Evolutionary conservation across 2,329 filamentous ascomycete species (phyloP), one percentile per base, ranked within the genome.

Genomic region (Penicillium fuscoglaucum): DNA sequence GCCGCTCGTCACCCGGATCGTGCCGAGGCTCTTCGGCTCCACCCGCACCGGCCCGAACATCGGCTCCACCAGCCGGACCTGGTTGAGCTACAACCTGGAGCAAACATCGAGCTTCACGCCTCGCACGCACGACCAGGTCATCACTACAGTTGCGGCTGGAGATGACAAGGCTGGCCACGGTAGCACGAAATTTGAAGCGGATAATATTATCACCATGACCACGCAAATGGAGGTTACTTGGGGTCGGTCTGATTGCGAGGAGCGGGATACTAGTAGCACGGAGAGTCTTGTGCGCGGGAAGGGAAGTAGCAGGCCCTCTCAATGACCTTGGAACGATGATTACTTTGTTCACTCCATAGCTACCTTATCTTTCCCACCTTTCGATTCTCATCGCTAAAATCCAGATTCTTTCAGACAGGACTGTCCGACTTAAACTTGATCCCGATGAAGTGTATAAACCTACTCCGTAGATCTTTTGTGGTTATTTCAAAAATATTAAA

Each of bases 181-280:
- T 15, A 17, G 41, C 29, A 26, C 19, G n/a, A 39, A 39, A 26
- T 39, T 5, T 5, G 26, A 47, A 39, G 6, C 28, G n/a, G 40
- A 57, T 9, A 52, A 57, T 33, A 35, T 10, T 1, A 59, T 59
- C n/a, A 57, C 43, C 6, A 52, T 59, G 53, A 59, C 48, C 12
- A 57, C 52, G 3, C 28, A 59, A 29, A 52, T 59, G 52, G 52
- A 59, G 57, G 53, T 59, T 33, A 56, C 52, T 26, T 59, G 57
- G 57, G 41, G 13, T 19, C 52, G 39, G 29, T 41, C 57, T 17
- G 35, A 12, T 56, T 13, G 19, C 1, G 26, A 37, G 15, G 43
- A 37, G 12, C 35, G 39, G 35, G n/a, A 56, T 26, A 59, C 47
- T 12, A 52, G 57, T 24, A 56, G 57, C 31, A 59, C 33, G 1